Base-by-base conservation (phyloP, 2,329 filamentous ascomycete species). In the Byssothecium circinans region DNA sequence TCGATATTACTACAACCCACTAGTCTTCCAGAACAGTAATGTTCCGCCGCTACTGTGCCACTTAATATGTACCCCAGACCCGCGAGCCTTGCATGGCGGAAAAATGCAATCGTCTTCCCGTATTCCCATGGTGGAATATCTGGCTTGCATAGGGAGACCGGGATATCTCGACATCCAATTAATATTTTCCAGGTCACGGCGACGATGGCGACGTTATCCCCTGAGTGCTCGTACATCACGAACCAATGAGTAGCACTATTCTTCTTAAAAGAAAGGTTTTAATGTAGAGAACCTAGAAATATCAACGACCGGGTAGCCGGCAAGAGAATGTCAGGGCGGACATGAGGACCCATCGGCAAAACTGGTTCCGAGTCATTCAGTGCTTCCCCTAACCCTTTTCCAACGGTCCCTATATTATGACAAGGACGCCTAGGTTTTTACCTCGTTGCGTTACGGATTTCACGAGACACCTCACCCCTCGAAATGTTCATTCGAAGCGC, bases 31-130 rank as follows among this genome's bases (percentile, higher is more conserved):
- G 36, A 45, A 36, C 40, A 22, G 41, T 50, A 53, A 56, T 57
- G 39, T 61, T 62, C 61, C 61, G 54, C 64, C 62, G 64, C 62
- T 64, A 58, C 53, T 35, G 49, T 56, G 56, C 53, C 55, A 47
- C 35, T 14, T 45, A 40, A 37, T 25, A 52, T 50, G 43, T 38
- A 54, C 55, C 55, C 53, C 51, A 41, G 48, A 45, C 45, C 45
- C 20, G 29, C 17, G 23, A 15, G 20, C 23, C 20, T 33, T 34
- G 17, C 20, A 12, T 17, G 11, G 7, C 34, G 41, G 41, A 19
- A 36, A 14, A 35, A 37, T 35, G 27, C 7, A n/a, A 6, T 25
- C 18, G 17, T 15, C 18, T 19, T 4, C n/a, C 7, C 34, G 5
- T 17, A 15, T 22, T 36, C n/a, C 34, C 15, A 36, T 48, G 34